These are phyloP conservation scores for Aspergillus campestris DNA, from an alignment of 495 filamentous ascomycete genomes.

Conservation along the genomic window DNA sequence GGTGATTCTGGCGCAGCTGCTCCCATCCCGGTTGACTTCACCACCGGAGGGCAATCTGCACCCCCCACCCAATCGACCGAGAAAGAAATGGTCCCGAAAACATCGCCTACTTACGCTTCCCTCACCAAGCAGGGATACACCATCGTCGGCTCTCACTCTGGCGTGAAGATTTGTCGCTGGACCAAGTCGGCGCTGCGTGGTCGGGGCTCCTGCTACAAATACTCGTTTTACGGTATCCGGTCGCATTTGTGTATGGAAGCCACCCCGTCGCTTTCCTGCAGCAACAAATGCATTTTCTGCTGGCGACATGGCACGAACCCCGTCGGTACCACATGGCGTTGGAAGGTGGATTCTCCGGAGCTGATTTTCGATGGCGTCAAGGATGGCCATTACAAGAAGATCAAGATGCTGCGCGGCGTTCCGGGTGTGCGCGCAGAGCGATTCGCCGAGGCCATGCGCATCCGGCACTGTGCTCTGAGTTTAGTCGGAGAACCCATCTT, in stretches of 20 bases:
- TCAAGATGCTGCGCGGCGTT: slow-evolving; percentile 91
- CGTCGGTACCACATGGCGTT: slow-evolving; percentile 92
- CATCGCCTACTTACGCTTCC: slow-evolving; percentile 75
- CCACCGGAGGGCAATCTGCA: slow-evolving; percentile 49
- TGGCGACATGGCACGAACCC: slow-evolving; percentile 98
- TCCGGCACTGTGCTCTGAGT: slow-evolving; percentile 83
- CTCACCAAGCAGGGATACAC: slow-evolving; percentile 95
- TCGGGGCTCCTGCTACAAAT: slow-evolving; percentile 94
- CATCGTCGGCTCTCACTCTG: slow-evolving; percentile 90
- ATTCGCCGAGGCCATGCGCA: slow-evolving; percentile 86
- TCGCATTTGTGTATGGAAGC: slow-evolving; percentile 98
- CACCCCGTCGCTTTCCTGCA: slow-evolving; percentile 88
- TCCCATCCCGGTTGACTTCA: slow-evolving; percentile 81
- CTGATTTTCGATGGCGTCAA: slow-evolving; percentile 85
- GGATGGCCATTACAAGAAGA: slow-evolving; percentile 88
- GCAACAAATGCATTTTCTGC: slow-evolving; percentile 98
- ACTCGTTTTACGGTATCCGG: slow-evolving; percentile 88
- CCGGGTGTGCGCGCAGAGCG: slow-evolving; percentile 87
- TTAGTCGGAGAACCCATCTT: slow-evolving; percentile 96
- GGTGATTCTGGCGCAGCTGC: slow-evolving; percentile 21
- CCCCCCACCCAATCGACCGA: slow-evolving; percentile 31
- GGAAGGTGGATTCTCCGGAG: slow-evolving; percentile 85
- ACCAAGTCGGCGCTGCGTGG: slow-evolving; percentile 96
- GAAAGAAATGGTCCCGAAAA: slow-evolving; percentile 91
- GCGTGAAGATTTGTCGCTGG: slow-evolving; percentile 97